Base-by-base conservation (phyloP, 108 stramenopile species). In the Epithemia pelagica region DNA sequence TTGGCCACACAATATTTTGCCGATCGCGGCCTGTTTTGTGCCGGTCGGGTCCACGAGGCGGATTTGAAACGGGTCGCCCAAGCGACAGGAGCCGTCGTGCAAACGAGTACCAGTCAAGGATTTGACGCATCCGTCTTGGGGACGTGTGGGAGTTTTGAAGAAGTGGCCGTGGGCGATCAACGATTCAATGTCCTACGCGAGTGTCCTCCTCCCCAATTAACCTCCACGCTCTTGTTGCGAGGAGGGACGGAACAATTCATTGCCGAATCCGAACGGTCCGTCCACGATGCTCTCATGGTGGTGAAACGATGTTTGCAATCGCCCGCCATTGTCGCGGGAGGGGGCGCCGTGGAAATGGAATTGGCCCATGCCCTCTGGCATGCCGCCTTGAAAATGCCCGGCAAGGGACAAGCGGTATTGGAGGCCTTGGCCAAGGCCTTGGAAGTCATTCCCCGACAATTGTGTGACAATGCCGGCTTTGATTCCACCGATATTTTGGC, bases 1-100 rank as follows among this genome's bases (percentile, higher is more conserved):
- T 77, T 99, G 66, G 98, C 97, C 10, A 99, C 98, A 30, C 98
- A 99, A 70, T 99, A 97, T 83, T 99, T 99, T 76, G 96, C 97
- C 7, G 98, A 99, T 72, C 72, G 94, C 25, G 94, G 94, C 54
- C 66, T 98, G 30, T 98, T 98, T 72, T 98, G 96, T 78, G 97
- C 97, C 5, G 98, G 98, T n/a, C 93, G 98, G 22, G 98, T 99
- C 19, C 74, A 86, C 21, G 92, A 91, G 69, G 95, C 89, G 18
- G 98, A 99, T 82, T 77, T 99, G 84, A 91, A 86, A 72, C 80
- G 98, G 22, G 96, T 98, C n/a, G 91, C 88, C 23, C 88, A 95
- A 81, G 97, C 98, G 2, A 99, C 98, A 23, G 96, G 96, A 26
- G 98, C 83, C 0, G 65, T 73, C 31, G 72, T 96, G 28, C 98